Evolutionary conservation across 2,329 filamentous ascomycete genomes (phyloP), one percentile per base, ranked within the genome.

Genomic region (Trichoderma citrinoviride): DNA sequence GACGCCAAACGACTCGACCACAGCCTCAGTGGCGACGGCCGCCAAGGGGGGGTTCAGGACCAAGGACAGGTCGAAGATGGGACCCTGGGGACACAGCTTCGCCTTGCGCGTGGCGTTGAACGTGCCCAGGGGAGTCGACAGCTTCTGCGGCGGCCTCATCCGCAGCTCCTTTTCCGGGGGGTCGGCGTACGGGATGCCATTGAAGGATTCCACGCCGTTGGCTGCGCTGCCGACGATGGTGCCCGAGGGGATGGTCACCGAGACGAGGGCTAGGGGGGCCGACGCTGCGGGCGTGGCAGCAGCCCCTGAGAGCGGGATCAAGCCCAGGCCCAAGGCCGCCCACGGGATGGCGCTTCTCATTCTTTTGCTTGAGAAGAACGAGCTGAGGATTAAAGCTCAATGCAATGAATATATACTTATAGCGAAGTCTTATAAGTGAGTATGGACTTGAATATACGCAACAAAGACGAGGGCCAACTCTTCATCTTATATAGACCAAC

Each of bases 141-240:
- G 75, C 2, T 33, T 65, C 70, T 86, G 82, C 1, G 90, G 90
- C 14, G 88, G 86, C 71, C 83, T 87, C 37, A 93, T 80, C 17
- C 90, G 85, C 27, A 91, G 79, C 2, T 79, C 73, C 0, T 87
- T 88, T 0, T 83, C 79, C 0, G 90, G 90, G 1, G 89, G 82
- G 27, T 19, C 21, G 7, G 56, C 57, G 23, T 40, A 93, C 3
- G 90, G 90, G 64, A 93, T 90, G 33, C 87, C 89, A 56, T 83
- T 85, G 77, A 90, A 92, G 27, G 79, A 83, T 64, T 92, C 90
- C 21, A 90, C 80, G 6, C 33, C 25, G 33, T 75, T 73, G 3
- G 33, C 10, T 2, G 49, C 6, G 7, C 2, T 17, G 2, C 63
- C 63, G n/a, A 62, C 17, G 15, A 65, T 49, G 14, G 10, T 61